phyloP scores from a whole-genome alignment of 2,329 filamentous ascomycete genomes.

The Pseudogymnoascus destructans region DNA sequence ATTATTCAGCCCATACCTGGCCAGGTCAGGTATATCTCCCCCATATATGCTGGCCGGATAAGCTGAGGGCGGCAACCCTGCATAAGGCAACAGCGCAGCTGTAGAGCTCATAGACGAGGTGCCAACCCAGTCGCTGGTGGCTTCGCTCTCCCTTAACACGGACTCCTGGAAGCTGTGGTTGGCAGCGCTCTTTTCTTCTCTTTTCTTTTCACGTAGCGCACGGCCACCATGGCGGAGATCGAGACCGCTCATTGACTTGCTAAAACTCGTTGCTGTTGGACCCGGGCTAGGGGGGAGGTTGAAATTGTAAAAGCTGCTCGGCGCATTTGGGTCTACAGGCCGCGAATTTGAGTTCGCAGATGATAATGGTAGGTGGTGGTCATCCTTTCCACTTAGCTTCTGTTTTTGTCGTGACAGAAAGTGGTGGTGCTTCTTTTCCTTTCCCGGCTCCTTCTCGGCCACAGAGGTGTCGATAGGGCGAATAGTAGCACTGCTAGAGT shows the following conservation, averaged over 20 bases:
- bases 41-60: conserved; percentile 31
- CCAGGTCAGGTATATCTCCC: conserved; percentile 39
- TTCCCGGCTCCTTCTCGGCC: conserved; percentile 40
- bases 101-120: conserved; percentile 38
- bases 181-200: conserved; percentile 47
- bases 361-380: conserved; percentile 58
- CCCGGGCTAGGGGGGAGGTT: conserved; percentile 60
- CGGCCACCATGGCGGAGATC: conserved; percentile 67
- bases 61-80: conserved; percentile 16
- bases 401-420: conserved; percentile 70
- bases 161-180: conserved; percentile 15
- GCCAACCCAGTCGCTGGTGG: conserved; percentile 35
- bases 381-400: conserved; percentile 60
- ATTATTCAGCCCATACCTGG: conserved; percentile 52
- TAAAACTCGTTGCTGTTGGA: conserved; percentile 51
- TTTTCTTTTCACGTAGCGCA: conserved; percentile 67
- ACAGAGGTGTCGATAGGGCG: conserved; percentile 40
- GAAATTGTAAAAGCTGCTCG: conserved; percentile 68
- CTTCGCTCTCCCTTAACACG: conserved; percentile 25
- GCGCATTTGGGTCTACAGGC: conserved; percentile 61
- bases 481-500: conserved; percentile 65
- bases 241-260: conserved; percentile 69
- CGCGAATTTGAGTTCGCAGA: conserved; percentile 66
- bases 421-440: conserved; percentile 67
- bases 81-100: conserved; percentile 27